Conservation (phyloP, 768 basidiomycete genomes). For the Imleria badia region DNA sequence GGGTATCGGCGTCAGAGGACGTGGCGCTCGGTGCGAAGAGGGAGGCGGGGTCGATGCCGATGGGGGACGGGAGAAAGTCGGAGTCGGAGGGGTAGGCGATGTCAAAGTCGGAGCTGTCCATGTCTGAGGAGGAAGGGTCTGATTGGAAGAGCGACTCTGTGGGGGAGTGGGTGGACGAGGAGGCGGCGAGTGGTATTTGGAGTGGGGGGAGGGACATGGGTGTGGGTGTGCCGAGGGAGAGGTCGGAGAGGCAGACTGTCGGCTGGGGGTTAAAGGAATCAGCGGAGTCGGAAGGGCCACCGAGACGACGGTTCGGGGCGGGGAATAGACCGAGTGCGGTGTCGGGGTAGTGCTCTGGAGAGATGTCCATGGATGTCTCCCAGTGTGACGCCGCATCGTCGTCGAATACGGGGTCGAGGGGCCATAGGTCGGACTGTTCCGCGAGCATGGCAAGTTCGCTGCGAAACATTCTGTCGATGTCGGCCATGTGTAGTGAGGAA, state of each 20-base stretch:
- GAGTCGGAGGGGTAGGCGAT: slow-evolving; percentile 23
- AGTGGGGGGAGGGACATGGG: neutral
- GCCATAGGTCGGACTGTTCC: slow-evolving; percentile 11
- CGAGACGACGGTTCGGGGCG: slow-evolving; percentile 4
- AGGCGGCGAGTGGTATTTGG: slow-evolving; percentile 4
- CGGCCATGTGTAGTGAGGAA: slow-evolving; percentile 12
- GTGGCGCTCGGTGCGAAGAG: neutral
- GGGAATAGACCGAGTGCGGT: slow-evolving; percentile 13
- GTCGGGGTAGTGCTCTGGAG: too few species aligned
- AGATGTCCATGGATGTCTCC: neutral
- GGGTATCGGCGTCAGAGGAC: neutral
- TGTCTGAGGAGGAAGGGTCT: slow-evolving; percentile 10
- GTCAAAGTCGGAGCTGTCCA: slow-evolving; percentile 23
- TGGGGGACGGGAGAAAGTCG: slow-evolving; percentile 19
- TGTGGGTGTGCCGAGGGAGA: slow-evolving; percentile 2
- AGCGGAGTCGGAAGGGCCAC: neutral
- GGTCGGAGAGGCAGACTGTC: slow-evolving; percentile 27
- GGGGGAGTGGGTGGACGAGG: slow-evolving; percentile 1
- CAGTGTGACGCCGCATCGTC: neutral
- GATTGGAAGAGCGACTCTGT: neutral
- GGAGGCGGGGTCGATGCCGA: slow-evolving; percentile 9
- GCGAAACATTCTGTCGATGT: slow-evolving; percentile 26
- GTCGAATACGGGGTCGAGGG: neutral
- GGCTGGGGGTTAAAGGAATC: slow-evolving; percentile 4
- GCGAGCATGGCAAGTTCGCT: slow-evolving; percentile 18